Evolutionary conservation across 2,329 filamentous ascomycete genomes (phyloP), one percentile per base, ranked within the genome.

Genomic region (Talaromyces marneffei): DNA sequence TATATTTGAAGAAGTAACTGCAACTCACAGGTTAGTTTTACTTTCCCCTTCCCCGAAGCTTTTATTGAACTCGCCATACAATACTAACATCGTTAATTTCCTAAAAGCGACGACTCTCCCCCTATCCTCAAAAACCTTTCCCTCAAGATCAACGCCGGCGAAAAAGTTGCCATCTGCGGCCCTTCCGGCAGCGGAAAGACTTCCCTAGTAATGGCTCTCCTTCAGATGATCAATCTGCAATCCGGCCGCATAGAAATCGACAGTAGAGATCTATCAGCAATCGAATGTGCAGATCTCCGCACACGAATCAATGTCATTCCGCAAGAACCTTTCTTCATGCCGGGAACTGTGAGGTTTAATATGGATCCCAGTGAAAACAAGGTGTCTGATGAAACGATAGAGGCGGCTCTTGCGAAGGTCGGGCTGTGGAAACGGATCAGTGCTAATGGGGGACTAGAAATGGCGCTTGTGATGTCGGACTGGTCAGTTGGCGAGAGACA

Each of bases 401-500:
- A 74, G 25, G 64, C 67, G n/a, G 73, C 75, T 0, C 66, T 80
- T 27, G 68, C 66, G 57, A 69, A 70, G 29, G 74, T 79, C 16
- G 70, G 75, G 12, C 66, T 78, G 14, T 73, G 71, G 66, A 59
- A 42, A 54, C 72, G 60, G 70, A 73, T 60, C 72, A 75, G 59
- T 76, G 75, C 8, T 71, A 67, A 8, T 9, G 57, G 57, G 4
- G 42, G 57, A 18, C 66, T 79, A 3, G 72, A 75, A 62, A 70
- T 72, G 2, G 70, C 74, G 1, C 78, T 87, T 64, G 75, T 76
- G 12, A 72, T 78, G 1, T 77, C 81, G 8, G 74, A 77, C 57
- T 74, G 86, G 9, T 82, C 79, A 4, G 79, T 82, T 40, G 87
- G 87, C 0, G 85, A 88, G 69, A 80, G 80, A 48, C 86, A 89